Percentiles rank a stretch among this genome's conserved stretches.
phyloP scores from a whole-genome alignment of 2,329 filamentous ascomycete genomes.

The Lecanicillium sp. region DNA sequence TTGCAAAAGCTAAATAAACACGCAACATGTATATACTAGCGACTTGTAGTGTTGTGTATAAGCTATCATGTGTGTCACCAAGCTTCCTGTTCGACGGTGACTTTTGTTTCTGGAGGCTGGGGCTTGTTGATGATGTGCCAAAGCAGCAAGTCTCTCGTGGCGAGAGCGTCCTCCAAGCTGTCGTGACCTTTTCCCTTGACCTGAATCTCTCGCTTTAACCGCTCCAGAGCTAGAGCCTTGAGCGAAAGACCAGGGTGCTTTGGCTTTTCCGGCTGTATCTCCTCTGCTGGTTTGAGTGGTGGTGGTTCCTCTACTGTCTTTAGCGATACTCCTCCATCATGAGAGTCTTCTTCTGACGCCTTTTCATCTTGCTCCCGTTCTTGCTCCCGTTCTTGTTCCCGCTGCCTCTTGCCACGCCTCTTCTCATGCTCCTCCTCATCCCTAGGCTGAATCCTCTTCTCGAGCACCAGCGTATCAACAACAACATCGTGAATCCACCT shows the following conservation, averaged over 20 bases:
- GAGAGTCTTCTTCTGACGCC: too few relatives aligned
- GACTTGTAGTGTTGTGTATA: too few relatives aligned
- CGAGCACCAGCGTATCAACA: slow-evolving; percentile 35
- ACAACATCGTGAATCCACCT: slow-evolving; percentile 38
- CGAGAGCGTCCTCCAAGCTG: slow-evolving; percentile 36
- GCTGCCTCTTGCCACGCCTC: slow-evolving; percentile 7
- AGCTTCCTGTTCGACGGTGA: too few relatives aligned
- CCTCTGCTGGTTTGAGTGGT: slow-evolving; percentile 5
- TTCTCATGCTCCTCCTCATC: slow-evolving; percentile 12
- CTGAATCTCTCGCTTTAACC: slow-evolving; percentile 32
- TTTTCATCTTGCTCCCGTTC: background rate
- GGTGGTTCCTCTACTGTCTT: slow-evolving; percentile 4
- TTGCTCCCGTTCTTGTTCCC: background rate
- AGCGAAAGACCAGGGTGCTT: slow-evolving; percentile 23
- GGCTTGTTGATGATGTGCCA: slow-evolving; percentile 22
- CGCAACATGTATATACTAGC: too few relatives aligned
- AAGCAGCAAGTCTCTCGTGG: slow-evolving; percentile 30
- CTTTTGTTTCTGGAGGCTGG: background rate
- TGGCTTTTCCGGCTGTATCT: slow-evolving; percentile 8
- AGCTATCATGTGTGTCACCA: too few relatives aligned
- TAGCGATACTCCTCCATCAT: too few relatives aligned
- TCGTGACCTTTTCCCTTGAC: slow-evolving; percentile 26
- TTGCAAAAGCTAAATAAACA: too few relatives aligned
- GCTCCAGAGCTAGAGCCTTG: slow-evolving; percentile 27
- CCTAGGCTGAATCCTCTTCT: slow-evolving; percentile 13